Conservation (phyloP, 345 rosid genomes). For the Leavenworthia alabamica region DNA sequence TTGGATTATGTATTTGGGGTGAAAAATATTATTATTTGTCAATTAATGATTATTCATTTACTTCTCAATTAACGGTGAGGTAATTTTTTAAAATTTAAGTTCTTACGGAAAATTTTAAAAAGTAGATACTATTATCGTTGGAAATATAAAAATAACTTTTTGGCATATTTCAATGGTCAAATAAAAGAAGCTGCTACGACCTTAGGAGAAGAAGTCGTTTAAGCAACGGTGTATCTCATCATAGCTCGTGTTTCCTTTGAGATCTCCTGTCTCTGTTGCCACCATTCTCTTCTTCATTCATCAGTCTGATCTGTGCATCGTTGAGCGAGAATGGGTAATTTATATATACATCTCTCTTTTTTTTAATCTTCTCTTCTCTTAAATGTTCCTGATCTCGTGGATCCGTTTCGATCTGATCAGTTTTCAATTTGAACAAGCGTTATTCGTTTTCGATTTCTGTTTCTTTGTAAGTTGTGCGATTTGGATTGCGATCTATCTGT, state of each 20-base stretch:
- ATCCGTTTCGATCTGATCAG: conserved; percentile 39
- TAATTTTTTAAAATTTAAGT: neutral
- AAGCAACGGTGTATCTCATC: conserved; percentile 22
- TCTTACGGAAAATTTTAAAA: neutral
- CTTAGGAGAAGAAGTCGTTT: conserved; percentile 26
- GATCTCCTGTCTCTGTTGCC: conserved; percentile 22
- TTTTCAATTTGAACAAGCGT: conserved; percentile 18
- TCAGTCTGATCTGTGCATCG: conserved; percentile 1
- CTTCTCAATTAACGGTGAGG: neutral
- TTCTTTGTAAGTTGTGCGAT: conserved; percentile 8
- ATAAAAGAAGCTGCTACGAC: conserved; percentile 24
- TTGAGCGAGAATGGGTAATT: conserved; percentile 28
- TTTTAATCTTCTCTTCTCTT: conserved; percentile 2
- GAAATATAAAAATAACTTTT: conserved; percentile 2
- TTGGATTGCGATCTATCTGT: conserved; percentile 14
- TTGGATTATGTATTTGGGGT: neutral
- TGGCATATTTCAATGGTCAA: conserved; percentile 24
- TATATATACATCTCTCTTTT: neutral
- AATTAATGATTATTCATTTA: no score
- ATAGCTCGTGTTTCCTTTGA: conserved; percentile 8
- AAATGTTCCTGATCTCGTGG: conserved; percentile 35
- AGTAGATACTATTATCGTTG: conserved; percentile 19
- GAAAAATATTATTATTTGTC: neutral
- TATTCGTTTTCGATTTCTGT: conserved; percentile 21
- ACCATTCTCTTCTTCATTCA: conserved; percentile 9